Base-by-base conservation (phyloP, 2,329 filamentous ascomycete species). In the Elsinoe australis region DNA sequence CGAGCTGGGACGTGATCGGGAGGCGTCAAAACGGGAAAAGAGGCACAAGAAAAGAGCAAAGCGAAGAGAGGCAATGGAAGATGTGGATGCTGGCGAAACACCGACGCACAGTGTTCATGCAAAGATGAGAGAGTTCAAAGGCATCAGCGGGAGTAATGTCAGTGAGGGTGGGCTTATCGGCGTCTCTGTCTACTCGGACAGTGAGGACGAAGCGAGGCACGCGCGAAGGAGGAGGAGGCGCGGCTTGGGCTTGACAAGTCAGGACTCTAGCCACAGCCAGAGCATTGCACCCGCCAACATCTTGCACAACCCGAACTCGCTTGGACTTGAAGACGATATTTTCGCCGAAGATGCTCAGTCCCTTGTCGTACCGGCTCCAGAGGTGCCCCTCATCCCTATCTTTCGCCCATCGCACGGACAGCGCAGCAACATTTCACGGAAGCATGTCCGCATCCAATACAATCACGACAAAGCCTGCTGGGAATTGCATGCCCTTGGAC, bases 391-490 rank as follows among this genome's bases (percentile, higher is more conserved):
- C 50, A 73, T 88, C 41, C 78, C 79, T 26, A 85, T 89, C 35
- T 85, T 88, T 61, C 39, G 39, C 7, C 85, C 84, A 3, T 79
- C 79, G 0, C 75, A 79, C 52, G 75, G 78, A 2, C 71, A 76
- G 53, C 85, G 84, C 44, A 85, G 83, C 59, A 77, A 76, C 44
- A 88, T 89, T 48, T 89, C 85, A 3, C 73, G 84, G 52, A 71
- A 83, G 56, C 85, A 90, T 61, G 70, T 86, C 41, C 82, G 80
- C 57, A 86, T 90, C 55, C 70, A 76, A 38, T 89, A 82, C 65
- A 83, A 85, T 57, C 71, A 76, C 52, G 69, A 78, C 9, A 71
- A 71, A 32, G 71, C 77, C 15, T 68, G 77, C 5, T 89, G 86
- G 58, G 78, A 86, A 59, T 78, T 84, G 38, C 67, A 74, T 47